These are phyloP conservation scores for Fonsecaea nubica DNA, from an alignment of 2,329 filamentous ascomycete species.

Conservation along the genomic window DNA sequence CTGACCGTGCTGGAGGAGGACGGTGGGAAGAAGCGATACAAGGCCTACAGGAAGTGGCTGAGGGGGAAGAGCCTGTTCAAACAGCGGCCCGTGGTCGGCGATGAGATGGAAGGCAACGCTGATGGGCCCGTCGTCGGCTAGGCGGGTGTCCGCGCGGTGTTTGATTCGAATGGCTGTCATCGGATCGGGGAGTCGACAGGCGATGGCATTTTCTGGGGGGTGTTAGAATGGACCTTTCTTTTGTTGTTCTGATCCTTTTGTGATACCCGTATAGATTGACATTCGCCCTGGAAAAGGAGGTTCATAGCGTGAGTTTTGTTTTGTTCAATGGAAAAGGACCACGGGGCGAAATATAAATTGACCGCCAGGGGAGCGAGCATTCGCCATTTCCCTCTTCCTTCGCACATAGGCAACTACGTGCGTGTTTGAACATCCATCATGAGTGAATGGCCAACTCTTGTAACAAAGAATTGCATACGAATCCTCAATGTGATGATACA, in stretches of 20 bases:
- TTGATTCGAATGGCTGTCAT: neutral
- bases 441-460: neutral
- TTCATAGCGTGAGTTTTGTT: neutral
- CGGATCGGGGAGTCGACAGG: neutral
- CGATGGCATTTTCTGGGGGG: neutral
- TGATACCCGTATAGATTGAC: constrained; percentile 11
- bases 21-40: constrained; percentile 89
- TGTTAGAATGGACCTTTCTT: neutral
- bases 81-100: constrained; percentile 63
- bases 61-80: constrained; percentile 95
- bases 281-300: neutral
- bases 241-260: neutral
- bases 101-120: constrained; percentile 42
- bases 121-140: constrained; percentile 14
- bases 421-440: neutral
- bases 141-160: neutral
- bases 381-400: neutral
- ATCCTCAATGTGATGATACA: too few species aligned
- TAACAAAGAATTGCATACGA: too few species aligned
- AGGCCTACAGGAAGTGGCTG: constrained; percentile 94
- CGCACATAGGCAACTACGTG: neutral
- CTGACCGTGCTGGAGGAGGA: constrained; percentile 86
- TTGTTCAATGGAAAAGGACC: neutral
- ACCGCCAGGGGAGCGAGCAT: neutral
- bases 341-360: neutral